Conservation (phyloP, 768 basidiomycete species). For the Sporobolomyces phaffii region DNA sequence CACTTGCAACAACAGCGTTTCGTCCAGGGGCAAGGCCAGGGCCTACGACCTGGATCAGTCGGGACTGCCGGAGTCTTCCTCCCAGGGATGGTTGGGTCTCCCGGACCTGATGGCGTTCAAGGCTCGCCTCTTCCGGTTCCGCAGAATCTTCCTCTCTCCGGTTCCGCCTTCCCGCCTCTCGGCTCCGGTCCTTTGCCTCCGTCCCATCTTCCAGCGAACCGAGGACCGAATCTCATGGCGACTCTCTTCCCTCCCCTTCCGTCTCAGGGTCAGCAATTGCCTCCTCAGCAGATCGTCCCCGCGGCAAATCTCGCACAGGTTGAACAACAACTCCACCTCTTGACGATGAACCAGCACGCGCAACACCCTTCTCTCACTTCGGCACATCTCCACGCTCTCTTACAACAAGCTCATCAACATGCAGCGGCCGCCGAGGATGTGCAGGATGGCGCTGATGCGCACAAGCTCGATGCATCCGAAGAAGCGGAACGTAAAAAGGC, state of each 20-base stretch:
- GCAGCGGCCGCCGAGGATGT: neutral
- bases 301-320: slow-evolving; percentile 5
- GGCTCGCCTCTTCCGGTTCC: neutral
- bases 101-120: neutral
- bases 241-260: slow-evolving; percentile 38
- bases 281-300: neutral
- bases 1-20: slow-evolving; percentile 15
- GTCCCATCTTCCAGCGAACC: neutral
- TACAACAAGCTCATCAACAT: slow-evolving; percentile 25
- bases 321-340: slow-evolving; percentile 22
- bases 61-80: no score
- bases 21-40: slow-evolving; percentile 1
- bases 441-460: neutral
- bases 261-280: neutral
- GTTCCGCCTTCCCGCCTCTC: slow-evolving; percentile 27
- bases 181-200: neutral
- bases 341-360: slow-evolving; percentile 2
- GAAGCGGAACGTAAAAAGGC: neutral
- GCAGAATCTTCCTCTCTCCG: neutral
- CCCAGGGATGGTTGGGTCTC: no score
- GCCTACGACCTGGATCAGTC: no score
- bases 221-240: slow-evolving; percentile 15
- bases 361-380: slow-evolving; percentile 34
- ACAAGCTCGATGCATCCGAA: neutral
- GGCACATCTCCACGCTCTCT: slow-evolving; percentile 25